phyloP scores from a whole-genome alignment of 2,329 filamentous ascomycete species.

The Fusarium mangiferae region DNA sequence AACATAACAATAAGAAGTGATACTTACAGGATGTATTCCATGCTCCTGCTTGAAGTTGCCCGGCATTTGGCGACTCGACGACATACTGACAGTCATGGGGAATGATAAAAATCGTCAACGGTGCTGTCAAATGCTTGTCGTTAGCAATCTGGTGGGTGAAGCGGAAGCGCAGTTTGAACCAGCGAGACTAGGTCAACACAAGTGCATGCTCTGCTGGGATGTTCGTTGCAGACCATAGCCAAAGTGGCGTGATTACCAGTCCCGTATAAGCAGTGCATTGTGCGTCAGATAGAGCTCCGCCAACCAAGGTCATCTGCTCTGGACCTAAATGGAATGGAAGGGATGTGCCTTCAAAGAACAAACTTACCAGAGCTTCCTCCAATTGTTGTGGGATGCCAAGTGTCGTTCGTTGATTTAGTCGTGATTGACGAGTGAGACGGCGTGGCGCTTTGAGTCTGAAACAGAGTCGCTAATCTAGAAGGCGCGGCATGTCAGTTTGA shows the following conservation, averaged over 20 bases:
- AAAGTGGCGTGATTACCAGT: slow-evolving; percentile 42
- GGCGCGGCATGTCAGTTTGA: slow-evolving; percentile 26
- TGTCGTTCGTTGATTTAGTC: slow-evolving; percentile 30
- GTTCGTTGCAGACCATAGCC: slow-evolving; percentile 29
- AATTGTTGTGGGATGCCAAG: not conserved
- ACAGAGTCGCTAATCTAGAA: slow-evolving; percentile 14
- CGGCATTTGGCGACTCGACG: slow-evolving; percentile 44
- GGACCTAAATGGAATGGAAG: slow-evolving; percentile 25
- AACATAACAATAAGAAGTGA: slow-evolving; percentile 7
- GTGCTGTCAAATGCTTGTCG: slow-evolving; percentile 19
- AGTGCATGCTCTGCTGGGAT: slow-evolving; percentile 34
- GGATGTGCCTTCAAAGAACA: slow-evolving; percentile 26
- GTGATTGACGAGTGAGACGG: not conserved
- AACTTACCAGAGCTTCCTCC: slow-evolving; percentile 33
- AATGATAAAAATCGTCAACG: slow-evolving; percentile 17
- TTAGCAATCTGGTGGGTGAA: slow-evolving; percentile 31
- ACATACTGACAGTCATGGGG: slow-evolving; percentile 45
- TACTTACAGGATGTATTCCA: slow-evolving; percentile 44
- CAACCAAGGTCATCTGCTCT: not conserved
- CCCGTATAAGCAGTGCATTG: slow-evolving; percentile 30
- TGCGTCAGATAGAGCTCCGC: slow-evolving; percentile 19
- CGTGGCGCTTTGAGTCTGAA: not conserved
- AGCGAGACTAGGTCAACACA: not conserved
- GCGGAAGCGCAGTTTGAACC: slow-evolving; percentile 7
- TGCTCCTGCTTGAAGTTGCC: slow-evolving; percentile 48